These are phyloP conservation scores for Helotiales sp. DNA, from an alignment of 2,329 filamentous ascomycete genomes.

Conservation along the genomic window DNA sequence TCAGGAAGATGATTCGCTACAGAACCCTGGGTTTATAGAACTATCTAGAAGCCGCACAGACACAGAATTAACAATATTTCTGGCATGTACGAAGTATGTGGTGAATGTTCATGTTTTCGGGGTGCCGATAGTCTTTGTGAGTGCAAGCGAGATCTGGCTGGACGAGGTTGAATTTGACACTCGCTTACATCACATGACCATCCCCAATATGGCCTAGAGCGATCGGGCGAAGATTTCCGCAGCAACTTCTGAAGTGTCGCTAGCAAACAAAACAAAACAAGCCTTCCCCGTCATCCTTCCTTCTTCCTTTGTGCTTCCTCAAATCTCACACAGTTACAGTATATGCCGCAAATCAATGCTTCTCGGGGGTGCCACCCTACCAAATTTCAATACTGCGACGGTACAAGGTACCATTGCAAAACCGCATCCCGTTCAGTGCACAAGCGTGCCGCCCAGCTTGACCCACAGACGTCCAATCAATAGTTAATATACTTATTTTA, in stretches of 20 bases:
- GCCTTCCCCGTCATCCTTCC: neutral
- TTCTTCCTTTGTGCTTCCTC: constrained; percentile 5
- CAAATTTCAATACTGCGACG: constrained; percentile 25
- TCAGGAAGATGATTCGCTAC: no score
- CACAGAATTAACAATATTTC: no score
- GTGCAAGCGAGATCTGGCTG: neutral
- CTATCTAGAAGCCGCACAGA: no score
- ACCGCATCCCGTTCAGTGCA: neutral
- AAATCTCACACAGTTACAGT: constrained; percentile 5
- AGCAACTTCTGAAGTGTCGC: neutral
- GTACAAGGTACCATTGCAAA: constrained; percentile 21
- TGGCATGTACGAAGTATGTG: no score
- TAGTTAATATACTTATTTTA: constrained; percentile 7
- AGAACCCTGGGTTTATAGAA: no score
- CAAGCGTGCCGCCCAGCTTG: constrained; percentile 13
- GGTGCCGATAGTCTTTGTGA: neutral
- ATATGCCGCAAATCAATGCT: neutral
- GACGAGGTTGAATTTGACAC: neutral
- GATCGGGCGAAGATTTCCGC: neutral
- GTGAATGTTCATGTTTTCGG: neutral
- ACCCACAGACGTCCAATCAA: constrained; percentile 31
- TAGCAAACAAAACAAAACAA: neutral
- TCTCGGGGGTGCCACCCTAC: constrained; percentile 8
- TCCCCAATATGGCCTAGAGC: neutral
- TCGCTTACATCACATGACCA: neutral